A percentile compares a stretch with the other conserved stretches of the same genome.
Evolutionary conservation across 345 rosid genomes (phyloP).

Genomic region (Orychophragmus violaceus): DNA sequence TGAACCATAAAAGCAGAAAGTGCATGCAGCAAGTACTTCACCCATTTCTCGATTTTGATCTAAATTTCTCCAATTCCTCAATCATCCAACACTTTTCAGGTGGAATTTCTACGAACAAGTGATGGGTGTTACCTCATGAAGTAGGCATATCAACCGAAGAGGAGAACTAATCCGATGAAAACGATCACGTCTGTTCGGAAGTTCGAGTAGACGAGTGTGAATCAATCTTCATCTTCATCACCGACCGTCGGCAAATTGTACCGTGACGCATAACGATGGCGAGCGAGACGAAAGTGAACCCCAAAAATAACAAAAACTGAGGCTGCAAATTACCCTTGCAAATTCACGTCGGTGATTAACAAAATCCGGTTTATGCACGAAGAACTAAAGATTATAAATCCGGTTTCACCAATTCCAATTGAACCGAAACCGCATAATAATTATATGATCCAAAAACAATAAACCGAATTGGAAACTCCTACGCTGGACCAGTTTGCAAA

Average conservation of each 20-base stretch:
- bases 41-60: background rate
- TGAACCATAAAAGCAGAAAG: no score
- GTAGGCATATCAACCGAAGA: background rate
- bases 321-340: background rate
- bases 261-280: background rate
- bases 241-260: background rate
- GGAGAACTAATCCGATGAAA: background rate
- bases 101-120: slow-evolving; percentile 24
- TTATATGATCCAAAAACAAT: no score
- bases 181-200: background rate
- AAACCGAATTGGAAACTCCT: background rate
- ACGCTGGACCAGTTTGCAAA: background rate
- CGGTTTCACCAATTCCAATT: background rate
- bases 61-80: background rate
- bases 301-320: background rate
- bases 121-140: background rate
- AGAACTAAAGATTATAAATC: background rate
- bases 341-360: background rate
- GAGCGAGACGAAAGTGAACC: background rate
- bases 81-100: background rate
- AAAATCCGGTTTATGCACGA: background rate
- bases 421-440: background rate
- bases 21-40: no score
- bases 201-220: background rate
- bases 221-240: background rate